Percentiles rank a stretch among this genome's conserved stretches.
These are phyloP conservation scores for Tympanopsis confertula DNA, from an alignment of 2,329 filamentous ascomycete species.

Conservation along the genomic window DNA sequence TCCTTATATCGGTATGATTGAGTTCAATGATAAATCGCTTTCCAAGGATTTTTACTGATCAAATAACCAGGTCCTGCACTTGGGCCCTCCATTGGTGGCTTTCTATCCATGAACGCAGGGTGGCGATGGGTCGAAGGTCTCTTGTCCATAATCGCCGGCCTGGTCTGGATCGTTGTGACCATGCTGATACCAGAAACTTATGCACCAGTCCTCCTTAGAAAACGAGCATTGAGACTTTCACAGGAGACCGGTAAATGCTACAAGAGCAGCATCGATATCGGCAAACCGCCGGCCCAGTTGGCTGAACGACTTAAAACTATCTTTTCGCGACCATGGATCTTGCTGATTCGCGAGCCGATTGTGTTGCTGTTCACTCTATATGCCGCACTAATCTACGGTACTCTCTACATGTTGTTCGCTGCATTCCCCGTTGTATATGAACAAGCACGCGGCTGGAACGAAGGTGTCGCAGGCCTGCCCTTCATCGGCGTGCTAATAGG, in stretches of 20 bases:
- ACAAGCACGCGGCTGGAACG: slow-evolving; percentile 27
- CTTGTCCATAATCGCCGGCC: slow-evolving; percentile 25
- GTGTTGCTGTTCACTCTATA: slow-evolving; percentile 33
- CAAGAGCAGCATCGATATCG: slow-evolving; percentile 21
- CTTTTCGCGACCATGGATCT: slow-evolving; percentile 30
- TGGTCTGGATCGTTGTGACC: slow-evolving; percentile 24
- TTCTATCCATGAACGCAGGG: slow-evolving; percentile 27
- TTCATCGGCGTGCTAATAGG: slow-evolving; percentile 34
- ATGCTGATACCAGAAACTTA: slow-evolving; percentile 33
- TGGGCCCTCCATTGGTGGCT: slow-evolving; percentile 38
- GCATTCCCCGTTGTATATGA: slow-evolving; percentile 38
- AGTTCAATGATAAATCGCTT: neutral
- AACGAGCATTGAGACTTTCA: slow-evolving; percentile 30
- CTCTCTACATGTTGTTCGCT: slow-evolving; percentile 38
- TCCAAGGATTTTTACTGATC: neutral
- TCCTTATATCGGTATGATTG: slow-evolving; percentile 23
- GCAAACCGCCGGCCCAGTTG: slow-evolving; percentile 25
- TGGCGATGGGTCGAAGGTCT: slow-evolving; percentile 32
- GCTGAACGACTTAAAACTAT: slow-evolving; percentile 30
- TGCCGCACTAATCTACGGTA: slow-evolving; percentile 36
- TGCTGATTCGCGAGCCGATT: slow-evolving; percentile 36
- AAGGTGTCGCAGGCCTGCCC: slow-evolving; percentile 31
- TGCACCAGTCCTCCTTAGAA: slow-evolving; percentile 35
- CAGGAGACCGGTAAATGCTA: slow-evolving; percentile 37
- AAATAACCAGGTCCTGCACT: slow-evolving; percentile 19